Conservation (phyloP, 192 early-diverging fungal species). For the Coemansia sp. region DNA sequence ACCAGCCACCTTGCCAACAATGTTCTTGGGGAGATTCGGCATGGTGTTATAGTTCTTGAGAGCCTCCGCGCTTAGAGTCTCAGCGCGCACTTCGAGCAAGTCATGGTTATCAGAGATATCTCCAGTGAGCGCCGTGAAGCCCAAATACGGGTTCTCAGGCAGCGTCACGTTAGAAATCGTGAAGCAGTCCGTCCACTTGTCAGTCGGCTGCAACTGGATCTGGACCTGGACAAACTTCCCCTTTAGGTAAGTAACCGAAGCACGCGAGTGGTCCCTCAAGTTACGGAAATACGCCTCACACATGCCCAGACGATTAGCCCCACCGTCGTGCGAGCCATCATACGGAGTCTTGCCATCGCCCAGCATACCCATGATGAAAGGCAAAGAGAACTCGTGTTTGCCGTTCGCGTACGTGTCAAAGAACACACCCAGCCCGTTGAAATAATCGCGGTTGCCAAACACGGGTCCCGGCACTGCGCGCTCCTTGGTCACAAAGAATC, state of each 20-base stretch:
- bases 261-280: slow-evolving; percentile 62
- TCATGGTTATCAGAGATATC: slow-evolving; percentile 77
- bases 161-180: slow-evolving; percentile 74
- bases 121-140: slow-evolving; percentile 92
- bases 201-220: slow-evolving; percentile 60
- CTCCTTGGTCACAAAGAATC: slow-evolving; percentile 89
- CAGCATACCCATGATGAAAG: slow-evolving; percentile 90
- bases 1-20: slow-evolving; percentile 6
- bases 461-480: slow-evolving; percentile 73
- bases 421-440: slow-evolving; percentile 91
- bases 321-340: slow-evolving; percentile 83
- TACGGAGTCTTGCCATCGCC: slow-evolving; percentile 90
- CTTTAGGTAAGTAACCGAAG: slow-evolving; percentile 74
- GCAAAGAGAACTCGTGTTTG: slow-evolving; percentile 69
- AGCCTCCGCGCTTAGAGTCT: slow-evolving; percentile 46
- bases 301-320: slow-evolving; percentile 63
- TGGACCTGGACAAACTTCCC: slow-evolving; percentile 58
- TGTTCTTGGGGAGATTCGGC: slow-evolving; percentile 13
- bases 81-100: slow-evolving; percentile 39
- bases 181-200: slow-evolving; percentile 86
- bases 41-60: slow-evolving; percentile 48
- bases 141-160: slow-evolving; percentile 78
- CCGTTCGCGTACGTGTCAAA: slow-evolving; percentile 96
- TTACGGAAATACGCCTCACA: slow-evolving; percentile 82
- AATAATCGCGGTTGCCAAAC: slow-evolving; percentile 86